A percentile compares a stretch with the other conserved stretches of the same genome.
phyloP scores from a whole-genome alignment of 2,329 filamentous ascomycete species.

The Verticillium nubilum region DNA sequence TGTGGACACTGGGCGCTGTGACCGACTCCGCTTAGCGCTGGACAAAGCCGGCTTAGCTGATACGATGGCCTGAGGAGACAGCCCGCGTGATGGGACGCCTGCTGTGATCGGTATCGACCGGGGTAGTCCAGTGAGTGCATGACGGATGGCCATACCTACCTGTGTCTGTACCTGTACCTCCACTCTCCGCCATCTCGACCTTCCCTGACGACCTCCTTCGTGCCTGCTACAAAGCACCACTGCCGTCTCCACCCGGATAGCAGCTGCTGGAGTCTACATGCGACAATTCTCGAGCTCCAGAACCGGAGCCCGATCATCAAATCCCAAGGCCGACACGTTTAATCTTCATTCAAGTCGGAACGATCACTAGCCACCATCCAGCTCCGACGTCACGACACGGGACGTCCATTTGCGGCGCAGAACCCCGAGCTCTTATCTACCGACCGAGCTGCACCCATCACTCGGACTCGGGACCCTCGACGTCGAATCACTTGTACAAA shows the following conservation, averaged over 20 bases:
- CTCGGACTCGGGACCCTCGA: neutral
- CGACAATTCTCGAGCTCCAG: neutral
- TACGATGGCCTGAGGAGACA: neutral
- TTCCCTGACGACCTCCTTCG: neutral
- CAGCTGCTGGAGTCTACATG: neutral
- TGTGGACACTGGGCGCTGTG: neutral
- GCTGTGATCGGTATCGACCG: neutral
- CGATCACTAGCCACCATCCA: neutral
- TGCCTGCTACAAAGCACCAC: neutral
- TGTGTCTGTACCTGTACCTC: neutral
- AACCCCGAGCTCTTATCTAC: neutral
- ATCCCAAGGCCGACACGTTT: neutral
- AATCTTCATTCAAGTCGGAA: neutral
- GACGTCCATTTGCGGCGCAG: neutral
- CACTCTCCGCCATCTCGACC: neutral
- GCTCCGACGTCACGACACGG: neutral
- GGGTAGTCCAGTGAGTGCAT: neutral
- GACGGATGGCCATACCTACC: neutral
- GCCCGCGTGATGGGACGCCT: neutral
- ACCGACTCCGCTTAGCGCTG: neutral
- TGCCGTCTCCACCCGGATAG: neutral
- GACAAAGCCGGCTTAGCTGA: neutral
- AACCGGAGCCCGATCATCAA: neutral
- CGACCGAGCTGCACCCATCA: neutral
- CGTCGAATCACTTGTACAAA: neutral